phyloP scores from a whole-genome alignment of 441 rosid species.

The Eutrema salsugineum region DNA sequence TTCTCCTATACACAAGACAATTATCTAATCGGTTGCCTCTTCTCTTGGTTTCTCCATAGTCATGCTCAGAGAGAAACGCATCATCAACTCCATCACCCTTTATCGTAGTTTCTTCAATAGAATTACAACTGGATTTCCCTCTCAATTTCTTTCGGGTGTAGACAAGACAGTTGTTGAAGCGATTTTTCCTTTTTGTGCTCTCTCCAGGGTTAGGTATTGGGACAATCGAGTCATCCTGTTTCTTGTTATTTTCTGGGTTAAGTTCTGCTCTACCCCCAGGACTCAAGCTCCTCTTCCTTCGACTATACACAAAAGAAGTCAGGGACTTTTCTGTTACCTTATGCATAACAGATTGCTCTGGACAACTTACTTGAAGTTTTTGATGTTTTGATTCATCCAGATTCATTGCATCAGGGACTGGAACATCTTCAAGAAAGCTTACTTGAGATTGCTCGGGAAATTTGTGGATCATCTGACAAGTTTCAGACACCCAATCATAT shows the following conservation, averaged over 20 bases:
- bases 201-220: constrained; percentile 6
- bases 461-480: constrained; percentile 52
- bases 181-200: constrained; percentile 15
- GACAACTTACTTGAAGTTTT: constrained; percentile 34
- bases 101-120: constrained; percentile 2
- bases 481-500: constrained; percentile 39
- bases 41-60: constrained; percentile 23
- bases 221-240: constrained; percentile 24
- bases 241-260: constrained; percentile 27
- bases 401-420: constrained; percentile 32
- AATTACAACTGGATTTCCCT: not conserved
- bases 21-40: constrained; percentile 5
- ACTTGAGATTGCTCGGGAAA: constrained; percentile 33
- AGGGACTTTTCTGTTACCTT: constrained; percentile 36
- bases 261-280: constrained; percentile 32
- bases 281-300: constrained; percentile 45
- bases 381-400: constrained; percentile 33
- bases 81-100: constrained; percentile 15
- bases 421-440: constrained; percentile 38
- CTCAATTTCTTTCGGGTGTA: constrained; percentile 26
- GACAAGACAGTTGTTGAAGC: constrained; percentile 25
- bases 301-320: constrained; percentile 49
- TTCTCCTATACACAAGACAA: constrained; percentile 23
- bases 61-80: constrained; percentile 9
- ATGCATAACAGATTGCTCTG: constrained; percentile 37